Conservation (phyloP, 192 early-diverging fungal genomes). For the Entrophospora sp. region DNA sequence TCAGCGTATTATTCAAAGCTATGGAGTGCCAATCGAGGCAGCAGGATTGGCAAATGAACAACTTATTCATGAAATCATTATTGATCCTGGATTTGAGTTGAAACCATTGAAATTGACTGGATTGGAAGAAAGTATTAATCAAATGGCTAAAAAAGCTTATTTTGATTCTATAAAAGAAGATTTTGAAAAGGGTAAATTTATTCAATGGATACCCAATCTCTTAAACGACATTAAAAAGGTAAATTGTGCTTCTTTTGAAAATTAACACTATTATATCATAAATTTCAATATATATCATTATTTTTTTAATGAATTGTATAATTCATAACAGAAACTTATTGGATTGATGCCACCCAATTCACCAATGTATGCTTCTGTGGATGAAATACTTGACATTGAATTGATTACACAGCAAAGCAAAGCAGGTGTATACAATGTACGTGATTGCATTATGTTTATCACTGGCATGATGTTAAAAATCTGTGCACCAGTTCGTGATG, state of each 20-base stretch:
- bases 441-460: conserved; percentile 36
- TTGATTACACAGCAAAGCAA: conserved; percentile 60
- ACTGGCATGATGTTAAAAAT: conserved; percentile 53
- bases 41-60: conserved; percentile 51
- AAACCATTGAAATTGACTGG: conserved; percentile 26
- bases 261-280: too few species aligned
- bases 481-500: conserved; percentile 73
- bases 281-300: not conserved
- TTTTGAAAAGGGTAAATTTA: conserved; percentile 38
- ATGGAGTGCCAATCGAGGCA: conserved; percentile 27
- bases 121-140: conserved; percentile 47
- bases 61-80: conserved; percentile 64
- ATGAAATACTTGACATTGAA: conserved; percentile 58
- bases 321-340: conserved; percentile 52
- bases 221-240: conserved; percentile 52
- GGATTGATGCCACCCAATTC: conserved; percentile 51
- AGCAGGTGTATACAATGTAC: conserved; percentile 45
- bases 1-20: conserved; percentile 21
- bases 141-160: conserved; percentile 59
- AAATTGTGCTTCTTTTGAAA: not conserved
- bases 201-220: conserved; percentile 41
- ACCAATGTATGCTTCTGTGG: conserved; percentile 43
- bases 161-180: conserved; percentile 60
- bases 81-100: conserved; percentile 63
- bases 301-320: not conserved